These are phyloP conservation scores for Lasiosphaeriaceae sp. DNA, from an alignment of 495 filamentous ascomycete genomes.

Conservation along the genomic window DNA sequence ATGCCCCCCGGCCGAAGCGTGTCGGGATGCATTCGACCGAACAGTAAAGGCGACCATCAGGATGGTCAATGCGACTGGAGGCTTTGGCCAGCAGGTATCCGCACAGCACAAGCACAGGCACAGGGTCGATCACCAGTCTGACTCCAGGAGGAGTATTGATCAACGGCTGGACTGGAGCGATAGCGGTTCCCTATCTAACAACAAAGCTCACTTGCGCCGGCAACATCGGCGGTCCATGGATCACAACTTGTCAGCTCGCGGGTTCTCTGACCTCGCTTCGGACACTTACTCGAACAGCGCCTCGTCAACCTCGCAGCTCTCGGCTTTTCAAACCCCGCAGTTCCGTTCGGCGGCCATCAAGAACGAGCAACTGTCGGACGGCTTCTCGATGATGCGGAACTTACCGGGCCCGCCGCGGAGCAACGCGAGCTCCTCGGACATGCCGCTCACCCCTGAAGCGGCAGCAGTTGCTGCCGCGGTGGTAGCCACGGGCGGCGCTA, in stretches of 20 bases:
- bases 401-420: slow-evolving; percentile 31
- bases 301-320: slow-evolving; percentile 12
- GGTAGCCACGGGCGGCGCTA: slow-evolving; percentile 18
- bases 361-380: slow-evolving; percentile 23
- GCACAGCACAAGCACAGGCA: neutral
- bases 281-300: slow-evolving; percentile 25
- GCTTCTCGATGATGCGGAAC: slow-evolving; percentile 34
- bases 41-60: slow-evolving; percentile 93
- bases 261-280: slow-evolving; percentile 6
- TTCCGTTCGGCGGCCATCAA: slow-evolving; percentile 34
- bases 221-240: slow-evolving; percentile 14
- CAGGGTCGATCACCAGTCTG: neutral
- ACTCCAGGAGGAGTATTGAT: slow-evolving; percentile 14
- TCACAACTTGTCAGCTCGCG: slow-evolving; percentile 4
- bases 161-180: slow-evolving; percentile 32
- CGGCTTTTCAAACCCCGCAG: slow-evolving; percentile 17
- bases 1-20: slow-evolving; percentile 54
- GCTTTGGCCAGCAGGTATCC: slow-evolving; percentile 54
- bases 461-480: neutral
- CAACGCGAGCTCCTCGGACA: slow-evolving; percentile 26
- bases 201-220: slow-evolving; percentile 10
- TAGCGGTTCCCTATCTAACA: slow-evolving; percentile 6
- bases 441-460: slow-evolving; percentile 26
- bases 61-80: slow-evolving; percentile 82
- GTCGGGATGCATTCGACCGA: slow-evolving; percentile 89